Percentiles rank a stretch among this genome's conserved stretches.
phyloP scores from a whole-genome alignment of 768 basidiomycete species.

The Rhodotorula toruloides region DNA sequence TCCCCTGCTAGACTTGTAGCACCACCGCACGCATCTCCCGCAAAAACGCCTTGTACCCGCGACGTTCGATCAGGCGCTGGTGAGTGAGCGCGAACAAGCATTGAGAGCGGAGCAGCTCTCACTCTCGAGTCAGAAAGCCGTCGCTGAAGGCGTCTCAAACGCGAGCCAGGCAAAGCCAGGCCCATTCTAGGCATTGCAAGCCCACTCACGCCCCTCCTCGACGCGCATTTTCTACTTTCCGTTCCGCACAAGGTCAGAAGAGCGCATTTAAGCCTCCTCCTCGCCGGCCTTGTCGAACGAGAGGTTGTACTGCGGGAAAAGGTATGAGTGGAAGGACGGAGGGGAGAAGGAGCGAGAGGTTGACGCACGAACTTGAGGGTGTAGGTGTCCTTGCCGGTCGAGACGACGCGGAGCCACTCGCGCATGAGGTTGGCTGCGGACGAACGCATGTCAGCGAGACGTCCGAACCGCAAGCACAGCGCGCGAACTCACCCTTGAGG shows the following conservation, averaged over 20 bases:
- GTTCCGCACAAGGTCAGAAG: background rate
- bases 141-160: no score
- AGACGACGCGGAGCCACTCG: slow-evolving; percentile 97
- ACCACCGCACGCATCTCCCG: no score
- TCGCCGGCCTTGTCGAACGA: slow-evolving; percentile 50
- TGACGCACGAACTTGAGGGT: slow-evolving; percentile 60
- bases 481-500: slow-evolving; percentile 58
- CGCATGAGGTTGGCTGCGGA: slow-evolving; percentile 53
- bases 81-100: no score
- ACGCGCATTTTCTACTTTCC: no score
- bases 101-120: no score
- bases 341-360: background rate
- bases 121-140: no score
- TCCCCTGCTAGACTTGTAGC: no score
- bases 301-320: slow-evolving; percentile 58
- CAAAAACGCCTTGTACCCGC: no score
- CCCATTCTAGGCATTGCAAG: no score
- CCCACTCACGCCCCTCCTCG: no score
- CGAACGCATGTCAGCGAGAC: background rate
- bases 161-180: no score
- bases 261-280: slow-evolving; percentile 46
- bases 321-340: background rate
- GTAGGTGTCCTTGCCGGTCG: slow-evolving; percentile 86
- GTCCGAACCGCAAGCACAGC: background rate
- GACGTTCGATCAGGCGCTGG: no score